These are phyloP conservation scores for Ganoderma sp. DNA, from an alignment of 1,284 basidiomycete genomes.

Conservation along the genomic window DNA sequence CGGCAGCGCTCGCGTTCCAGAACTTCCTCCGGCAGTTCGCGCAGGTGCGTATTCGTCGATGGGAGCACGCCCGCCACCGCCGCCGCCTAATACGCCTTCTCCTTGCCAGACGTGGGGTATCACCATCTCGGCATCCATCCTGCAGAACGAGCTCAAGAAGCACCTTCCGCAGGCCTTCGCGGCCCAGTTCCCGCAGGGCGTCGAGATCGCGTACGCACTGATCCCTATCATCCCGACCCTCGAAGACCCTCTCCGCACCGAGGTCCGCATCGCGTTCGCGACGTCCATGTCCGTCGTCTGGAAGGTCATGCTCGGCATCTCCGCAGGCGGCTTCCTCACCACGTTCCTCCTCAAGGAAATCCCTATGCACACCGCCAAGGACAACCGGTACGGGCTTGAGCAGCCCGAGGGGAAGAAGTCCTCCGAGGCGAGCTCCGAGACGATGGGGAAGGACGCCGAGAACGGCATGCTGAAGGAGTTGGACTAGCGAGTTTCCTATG, in stretches of 20 bases:
- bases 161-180: constrained; percentile 43
- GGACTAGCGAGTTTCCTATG: too few species aligned
- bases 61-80: too few species aligned
- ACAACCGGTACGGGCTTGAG: constrained; percentile 3
- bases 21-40: constrained; percentile 33
- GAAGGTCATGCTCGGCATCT: constrained; percentile 37
- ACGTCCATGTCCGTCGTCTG: constrained; percentile 35
- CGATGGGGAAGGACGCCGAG: too few species aligned
- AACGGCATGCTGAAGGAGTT: too few species aligned
- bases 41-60: constrained; percentile 5
- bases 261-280: constrained; percentile 40
- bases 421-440: too few species aligned
- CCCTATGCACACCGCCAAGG: too few species aligned
- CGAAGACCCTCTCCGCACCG: constrained; percentile 27
- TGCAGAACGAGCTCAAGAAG: constrained; percentile 47
- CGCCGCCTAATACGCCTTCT: background rate
- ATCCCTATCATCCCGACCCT: constrained; percentile 38
- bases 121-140: constrained; percentile 45
- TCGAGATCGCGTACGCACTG: constrained; percentile 35
- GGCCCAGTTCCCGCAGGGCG: constrained; percentile 31
- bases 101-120: constrained; percentile 46
- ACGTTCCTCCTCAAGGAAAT: constrained; percentile 17
- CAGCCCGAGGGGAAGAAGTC: background rate
- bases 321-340: constrained; percentile 29
- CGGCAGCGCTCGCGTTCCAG: constrained; percentile 41